These are phyloP conservation scores for Penicillium polonicum DNA, from an alignment of 2,329 filamentous ascomycete genomes.

Conservation along the genomic window DNA sequence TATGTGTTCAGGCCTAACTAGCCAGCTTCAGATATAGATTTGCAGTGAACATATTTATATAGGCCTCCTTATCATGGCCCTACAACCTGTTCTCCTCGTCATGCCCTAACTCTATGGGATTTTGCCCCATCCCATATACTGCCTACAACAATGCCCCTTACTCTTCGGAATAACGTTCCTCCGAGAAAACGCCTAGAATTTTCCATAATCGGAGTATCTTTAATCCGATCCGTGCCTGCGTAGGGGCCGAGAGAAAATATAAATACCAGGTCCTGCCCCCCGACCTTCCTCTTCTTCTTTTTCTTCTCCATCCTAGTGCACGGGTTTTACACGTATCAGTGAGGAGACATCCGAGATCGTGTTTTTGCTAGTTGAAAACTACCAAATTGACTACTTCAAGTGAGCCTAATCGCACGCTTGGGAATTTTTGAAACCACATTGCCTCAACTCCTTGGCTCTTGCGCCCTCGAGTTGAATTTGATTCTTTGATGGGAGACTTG, in stretches of 20 bases:
- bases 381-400: constrained; percentile 72
- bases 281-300: constrained; percentile 32
- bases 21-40: too few species aligned
- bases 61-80: too few species aligned
- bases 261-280: constrained; percentile 14
- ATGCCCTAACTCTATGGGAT: too few species aligned
- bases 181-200: too few species aligned
- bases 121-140: too few species aligned
- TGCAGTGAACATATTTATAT: too few species aligned
- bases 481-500: constrained; percentile 7
- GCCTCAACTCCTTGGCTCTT: constrained; percentile 26
- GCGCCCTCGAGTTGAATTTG: constrained; percentile 18
- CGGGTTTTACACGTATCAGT: constrained; percentile 79
- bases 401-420: constrained; percentile 64
- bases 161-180: too few species aligned
- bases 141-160: too few species aligned
- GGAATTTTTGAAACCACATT: constrained; percentile 71
- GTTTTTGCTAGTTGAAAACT: constrained; percentile 93
- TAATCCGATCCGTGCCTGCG: neutral
- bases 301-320: constrained; percentile 48
- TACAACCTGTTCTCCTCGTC: too few species aligned
- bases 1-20: too few species aligned
- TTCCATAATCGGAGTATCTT: too few species aligned
- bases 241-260: constrained; percentile 17
- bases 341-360: constrained; percentile 83